These are phyloP conservation scores for Knufia fluminis DNA, from an alignment of 2,329 filamentous ascomycete genomes.

Conservation along the genomic window DNA sequence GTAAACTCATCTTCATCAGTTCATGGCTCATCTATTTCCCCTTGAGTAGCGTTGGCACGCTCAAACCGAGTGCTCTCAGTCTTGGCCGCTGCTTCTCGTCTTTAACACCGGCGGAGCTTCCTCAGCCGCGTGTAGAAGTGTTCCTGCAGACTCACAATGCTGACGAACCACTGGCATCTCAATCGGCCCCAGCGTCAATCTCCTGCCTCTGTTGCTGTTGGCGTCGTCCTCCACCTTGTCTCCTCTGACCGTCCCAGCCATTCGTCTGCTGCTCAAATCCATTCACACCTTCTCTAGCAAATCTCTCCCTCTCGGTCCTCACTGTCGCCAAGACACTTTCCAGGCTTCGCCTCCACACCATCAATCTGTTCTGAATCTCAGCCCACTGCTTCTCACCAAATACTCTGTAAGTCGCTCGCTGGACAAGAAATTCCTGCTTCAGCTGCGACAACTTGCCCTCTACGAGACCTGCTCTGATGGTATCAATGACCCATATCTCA, in stretches of 20 bases:
- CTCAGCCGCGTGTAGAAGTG: too few relatives aligned
- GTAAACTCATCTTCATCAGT: too few relatives aligned
- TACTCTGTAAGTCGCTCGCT: conserved; percentile 91
- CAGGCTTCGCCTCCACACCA: conserved; percentile 81
- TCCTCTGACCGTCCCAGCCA: conserved; percentile 6
- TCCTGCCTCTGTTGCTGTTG: conserved; percentile 10
- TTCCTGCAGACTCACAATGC: too few relatives aligned
- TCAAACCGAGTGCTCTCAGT: too few relatives aligned
- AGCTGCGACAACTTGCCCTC: conserved; percentile 94
- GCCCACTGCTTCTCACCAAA: conserved; percentile 98
- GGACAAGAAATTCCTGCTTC: conserved; percentile 86
- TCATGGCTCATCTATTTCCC: too few relatives aligned
- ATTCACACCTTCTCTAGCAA: conserved; percentile 52
- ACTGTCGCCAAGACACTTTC: conserved; percentile 69
- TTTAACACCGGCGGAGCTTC: too few relatives aligned
- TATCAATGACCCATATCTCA: conserved; percentile 98
- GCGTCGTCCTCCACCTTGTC: conserved; percentile 8
- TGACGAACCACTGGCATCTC: too few relatives aligned
- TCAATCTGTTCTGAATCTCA: conserved; percentile 80
- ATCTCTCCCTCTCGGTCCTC: conserved; percentile 70
- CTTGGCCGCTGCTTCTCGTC: too few relatives aligned
- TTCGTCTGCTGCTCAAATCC: conserved; percentile 11
- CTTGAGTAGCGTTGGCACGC: too few relatives aligned
- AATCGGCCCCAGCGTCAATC: conserved; percentile 15
- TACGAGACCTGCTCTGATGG: conserved; percentile 87